Base-by-base conservation (phyloP, 768 basidiomycete genomes). In the Ramaria rubella region DNA sequence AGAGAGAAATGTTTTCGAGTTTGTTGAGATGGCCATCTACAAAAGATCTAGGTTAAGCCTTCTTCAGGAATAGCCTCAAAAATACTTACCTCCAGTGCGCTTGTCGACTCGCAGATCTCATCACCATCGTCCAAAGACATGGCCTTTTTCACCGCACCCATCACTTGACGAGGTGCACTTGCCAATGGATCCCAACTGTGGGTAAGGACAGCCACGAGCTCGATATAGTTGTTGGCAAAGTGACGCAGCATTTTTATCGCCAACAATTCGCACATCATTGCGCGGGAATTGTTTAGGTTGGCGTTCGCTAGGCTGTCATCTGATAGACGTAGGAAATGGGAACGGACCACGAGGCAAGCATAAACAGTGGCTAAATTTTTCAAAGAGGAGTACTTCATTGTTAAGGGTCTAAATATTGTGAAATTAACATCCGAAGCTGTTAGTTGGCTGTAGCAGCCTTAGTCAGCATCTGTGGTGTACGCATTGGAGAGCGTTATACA, bases 21-120 rank as follows among this genome's bases (percentile, higher is more conserved):
- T 75, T 0, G 91, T 93, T 7, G 86, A 81, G 62, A 98, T 90
- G 2, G 93, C 92, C 79, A 96, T 85, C 89, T 94, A 65, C 1
- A 38, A 36, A 49, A 27, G 8, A 21, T 49, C 5, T 11, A 24
- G 57, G 34, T 23, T 21, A 21, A 23, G 44, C 30, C 56, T 26
- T 58, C 40, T 17, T 59, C 29, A 45, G 53, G 40, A 36, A n/a
- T 26, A 7, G 36, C 34, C 23, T 21, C 5, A 43, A 40, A 24
- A 43, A 49, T 7, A 73, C 82, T 44, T 49, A 92, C 90, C 81
- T 95, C 94, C 4, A 96, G 77, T 1, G 91, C 90, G 65, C 86
- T 93, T 66, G 89, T 81, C 15, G 84, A 80, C 59, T 83, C 83
- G 53, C 85, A 79, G 57, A 85, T 70, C 50, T 85, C 81, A 46